Evolutionary conservation across 2,329 filamentous ascomycete genomes (phyloP), one percentile per base, ranked within the genome.

Genomic region (Pyrenophora teres): DNA sequence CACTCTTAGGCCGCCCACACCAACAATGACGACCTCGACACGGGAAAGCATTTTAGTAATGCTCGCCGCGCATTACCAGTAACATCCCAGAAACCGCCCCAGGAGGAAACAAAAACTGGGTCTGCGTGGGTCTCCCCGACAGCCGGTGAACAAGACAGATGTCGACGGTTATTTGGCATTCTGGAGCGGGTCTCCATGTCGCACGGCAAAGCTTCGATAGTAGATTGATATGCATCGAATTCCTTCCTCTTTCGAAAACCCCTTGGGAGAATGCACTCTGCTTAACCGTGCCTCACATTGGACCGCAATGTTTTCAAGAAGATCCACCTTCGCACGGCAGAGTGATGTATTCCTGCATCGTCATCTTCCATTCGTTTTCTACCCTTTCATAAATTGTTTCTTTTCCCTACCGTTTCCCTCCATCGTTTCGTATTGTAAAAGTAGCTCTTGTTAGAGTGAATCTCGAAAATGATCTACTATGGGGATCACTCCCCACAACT

Each of bases 401-500:
- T 35, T 31, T 40, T 15, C 21, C 31, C 18, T 38, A 37, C 9
- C 35, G 31, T 48, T 7, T 30, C 9, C 8, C 6, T 15, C 19
- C 23, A 21, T 27, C 18, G 32, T 16, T 21, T 42, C 12, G 33
- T 12, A 30, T 18, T 40, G n/a, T 21, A 40, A 23, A 32, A 51
- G 25, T n/a, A 9, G 40, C 15, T 36, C 33, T 27, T 9, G n/a
- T 38, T 25, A 33, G 33, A 41, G 39, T 32, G 18, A 13, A 12
- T 30, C 9, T 42, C 4, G 27, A 43, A 27, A 5, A 52, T 52
- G 49, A 48, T 44, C 33, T 52, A 52, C 33, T 48, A 48, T 21
- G 44, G 39, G 25, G 49, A 52, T 33, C 48, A 52, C 18, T 44
- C 49, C 32, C 49, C 49, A 3, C 30, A 43, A 30, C 49, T 52